phyloP scores from a whole-genome alignment of 805 yeast genomes.

The Candida khao-thaluensis region DNA sequence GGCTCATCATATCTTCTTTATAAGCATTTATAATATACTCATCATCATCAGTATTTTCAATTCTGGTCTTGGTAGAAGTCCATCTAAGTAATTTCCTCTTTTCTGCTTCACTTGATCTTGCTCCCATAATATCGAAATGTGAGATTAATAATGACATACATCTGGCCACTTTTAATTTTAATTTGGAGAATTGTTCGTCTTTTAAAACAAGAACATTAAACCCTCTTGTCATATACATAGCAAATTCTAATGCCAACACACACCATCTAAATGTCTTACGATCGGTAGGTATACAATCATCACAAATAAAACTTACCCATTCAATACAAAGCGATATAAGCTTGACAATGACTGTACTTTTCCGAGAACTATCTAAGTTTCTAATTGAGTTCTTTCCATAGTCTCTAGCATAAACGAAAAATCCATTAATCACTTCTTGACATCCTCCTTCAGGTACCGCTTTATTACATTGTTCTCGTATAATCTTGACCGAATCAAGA shows the following conservation, averaged over 20 bases:
- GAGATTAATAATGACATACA: constrained; percentile 92
- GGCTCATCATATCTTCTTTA: constrained; percentile 65
- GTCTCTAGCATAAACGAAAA: constrained; percentile 78
- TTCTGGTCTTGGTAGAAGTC: constrained; percentile 53
- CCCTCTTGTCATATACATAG: constrained; percentile 91
- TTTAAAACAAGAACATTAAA: constrained; percentile 79
- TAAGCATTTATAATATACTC: constrained; percentile 46
- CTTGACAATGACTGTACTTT: constrained; percentile 66
- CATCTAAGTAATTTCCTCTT: constrained; percentile 54
- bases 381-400: constrained; percentile 71
- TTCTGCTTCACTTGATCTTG: constrained; percentile 75
- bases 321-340: constrained; percentile 76
- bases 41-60: constrained; percentile 44
- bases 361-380: constrained; percentile 60
- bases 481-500: constrained; percentile 56
- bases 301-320: constrained; percentile 91
- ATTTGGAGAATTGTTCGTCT: constrained; percentile 67
- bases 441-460: constrained; percentile 51
- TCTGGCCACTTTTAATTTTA: constrained; percentile 84
- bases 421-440: constrained; percentile 73
- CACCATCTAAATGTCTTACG: constrained; percentile 93
- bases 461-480: constrained; percentile 54
- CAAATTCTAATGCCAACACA: constrained; percentile 91
- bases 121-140: constrained; percentile 98
- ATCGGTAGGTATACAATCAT: constrained; percentile 92